These are phyloP conservation scores for Calonectria pteridis DNA, from an alignment of 2,329 filamentous ascomycete species.

Conservation along the genomic window DNA sequence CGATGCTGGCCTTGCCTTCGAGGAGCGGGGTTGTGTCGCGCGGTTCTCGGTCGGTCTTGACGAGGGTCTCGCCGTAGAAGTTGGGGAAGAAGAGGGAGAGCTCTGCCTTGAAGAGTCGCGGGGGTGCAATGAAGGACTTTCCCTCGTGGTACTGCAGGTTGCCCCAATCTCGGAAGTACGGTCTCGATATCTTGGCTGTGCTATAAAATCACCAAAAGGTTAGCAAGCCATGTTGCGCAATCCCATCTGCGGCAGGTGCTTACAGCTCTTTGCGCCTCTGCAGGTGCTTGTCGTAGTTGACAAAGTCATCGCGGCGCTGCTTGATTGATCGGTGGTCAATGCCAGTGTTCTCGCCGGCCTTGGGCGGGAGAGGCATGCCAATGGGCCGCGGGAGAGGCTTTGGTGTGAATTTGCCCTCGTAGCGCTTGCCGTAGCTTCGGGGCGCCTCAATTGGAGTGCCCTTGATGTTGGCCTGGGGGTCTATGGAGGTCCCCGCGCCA, in stretches of 20 bases:
- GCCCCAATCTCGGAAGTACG: constrained; percentile 96
- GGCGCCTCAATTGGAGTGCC: constrained; percentile 69
- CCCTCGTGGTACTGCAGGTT: constrained; percentile 87
- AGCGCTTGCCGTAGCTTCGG: constrained; percentile 68
- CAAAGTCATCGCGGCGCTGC: constrained; percentile 83
- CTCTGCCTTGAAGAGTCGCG: constrained; percentile 85
- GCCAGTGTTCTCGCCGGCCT: constrained; percentile 84
- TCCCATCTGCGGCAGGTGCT: constrained; percentile 29
- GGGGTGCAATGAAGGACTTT: constrained; percentile 91
- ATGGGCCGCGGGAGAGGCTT: constrained; percentile 79
- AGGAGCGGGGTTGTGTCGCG: constrained; percentile 82
- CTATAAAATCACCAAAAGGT: constrained; percentile 53
- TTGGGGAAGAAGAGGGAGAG: constrained; percentile 95
- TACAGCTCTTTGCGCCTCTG: constrained; percentile 81
- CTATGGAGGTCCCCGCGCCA: constrained; percentile 51
- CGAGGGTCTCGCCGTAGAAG: constrained; percentile 82
- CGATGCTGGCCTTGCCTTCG: constrained; percentile 79
- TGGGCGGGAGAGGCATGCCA: constrained; percentile 81
- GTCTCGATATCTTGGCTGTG: constrained; percentile 81
- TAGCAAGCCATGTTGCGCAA: not conserved
- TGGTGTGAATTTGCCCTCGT: constrained; percentile 67
- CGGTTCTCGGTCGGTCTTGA: constrained; percentile 62
- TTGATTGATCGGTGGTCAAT: constrained; percentile 75
- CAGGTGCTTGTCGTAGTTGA: constrained; percentile 87
- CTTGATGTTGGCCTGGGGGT: constrained; percentile 54